Evolutionary conservation across 2,329 filamentous ascomycete genomes (phyloP).

Genomic region (Leptoxyphium fumago): DNA sequence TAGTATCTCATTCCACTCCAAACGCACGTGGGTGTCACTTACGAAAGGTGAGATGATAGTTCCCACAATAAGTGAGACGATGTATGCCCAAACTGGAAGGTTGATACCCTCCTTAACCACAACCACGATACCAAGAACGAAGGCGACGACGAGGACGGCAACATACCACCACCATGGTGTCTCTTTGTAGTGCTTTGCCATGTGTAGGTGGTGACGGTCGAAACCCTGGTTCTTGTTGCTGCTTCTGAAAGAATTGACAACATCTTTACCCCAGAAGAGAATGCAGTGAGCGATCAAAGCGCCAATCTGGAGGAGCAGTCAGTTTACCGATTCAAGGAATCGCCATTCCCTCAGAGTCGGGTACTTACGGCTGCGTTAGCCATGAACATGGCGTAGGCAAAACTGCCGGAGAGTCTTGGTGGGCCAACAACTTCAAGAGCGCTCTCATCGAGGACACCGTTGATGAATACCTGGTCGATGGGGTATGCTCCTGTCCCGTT

Average conservation of each 20-base stretch:
- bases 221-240: conserved; percentile 28
- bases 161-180: conserved; percentile 25
- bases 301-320: conserved; percentile 27
- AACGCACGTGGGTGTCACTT: conserved; percentile 1
- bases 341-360: not conserved
- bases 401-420: conserved; percentile 34
- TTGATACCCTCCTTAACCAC: conserved; percentile 18
- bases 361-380: conserved; percentile 34
- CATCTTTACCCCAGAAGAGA: conserved; percentile 42
- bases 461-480: conserved; percentile 28
- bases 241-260: conserved; percentile 33
- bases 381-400: conserved; percentile 35
- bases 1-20: too few species aligned
- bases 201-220: conserved; percentile 39
- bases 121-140: conserved; percentile 15
- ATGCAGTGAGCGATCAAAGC: conserved; percentile 38
- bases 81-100: conserved; percentile 20
- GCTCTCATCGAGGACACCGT: conserved; percentile 27
- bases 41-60: conserved; percentile 33
- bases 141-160: conserved; percentile 16
- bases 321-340: not conserved
- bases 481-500: conserved; percentile 23
- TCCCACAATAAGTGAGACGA: conserved; percentile 11
- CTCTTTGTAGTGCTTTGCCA: conserved; percentile 40
- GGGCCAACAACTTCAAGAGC: conserved; percentile 31